Evolutionary conservation across 257 asterid species (phyloP).

Genomic region (Solanum phureja): DNA sequence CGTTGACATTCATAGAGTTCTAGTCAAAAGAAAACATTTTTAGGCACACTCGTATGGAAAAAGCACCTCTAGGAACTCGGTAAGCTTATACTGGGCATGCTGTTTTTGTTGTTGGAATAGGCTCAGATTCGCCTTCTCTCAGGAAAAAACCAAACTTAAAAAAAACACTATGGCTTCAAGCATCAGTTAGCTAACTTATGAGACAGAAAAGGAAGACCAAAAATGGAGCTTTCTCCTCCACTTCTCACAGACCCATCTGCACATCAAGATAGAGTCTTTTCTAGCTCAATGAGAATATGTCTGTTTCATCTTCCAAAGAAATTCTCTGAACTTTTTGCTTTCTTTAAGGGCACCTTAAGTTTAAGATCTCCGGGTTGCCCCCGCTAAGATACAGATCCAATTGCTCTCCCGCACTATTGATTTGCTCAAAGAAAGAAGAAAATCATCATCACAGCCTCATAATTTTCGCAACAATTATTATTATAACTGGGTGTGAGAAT

Average conservation of each 20-base stretch:
- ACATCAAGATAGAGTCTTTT: neutral
- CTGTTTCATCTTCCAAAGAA: neutral
- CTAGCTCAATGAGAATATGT: neutral
- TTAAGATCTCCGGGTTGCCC: conserved; percentile 9
- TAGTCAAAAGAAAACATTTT: neutral
- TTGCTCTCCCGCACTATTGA: neutral
- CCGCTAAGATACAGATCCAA: conserved; percentile 28
- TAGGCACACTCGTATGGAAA: neutral
- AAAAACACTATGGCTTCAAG: neutral
- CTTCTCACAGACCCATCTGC: neutral
- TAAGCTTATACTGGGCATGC: no score
- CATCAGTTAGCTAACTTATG: neutral
- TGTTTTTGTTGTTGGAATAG: neutral
- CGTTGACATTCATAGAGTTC: neutral
- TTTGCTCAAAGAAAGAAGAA: neutral
- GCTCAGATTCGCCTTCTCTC: neutral
- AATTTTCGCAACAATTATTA: neutral
- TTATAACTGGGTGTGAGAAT: neutral
- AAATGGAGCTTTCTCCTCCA: neutral
- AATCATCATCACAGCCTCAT: neutral
- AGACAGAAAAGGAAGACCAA: neutral
- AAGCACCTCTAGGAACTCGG: neutral
- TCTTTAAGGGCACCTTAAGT: neutral
- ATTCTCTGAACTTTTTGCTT: no score
- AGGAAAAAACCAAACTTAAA: neutral